Conservation (phyloP, 1,139 yeast species). For the Starmera stellimalicola region DNA sequence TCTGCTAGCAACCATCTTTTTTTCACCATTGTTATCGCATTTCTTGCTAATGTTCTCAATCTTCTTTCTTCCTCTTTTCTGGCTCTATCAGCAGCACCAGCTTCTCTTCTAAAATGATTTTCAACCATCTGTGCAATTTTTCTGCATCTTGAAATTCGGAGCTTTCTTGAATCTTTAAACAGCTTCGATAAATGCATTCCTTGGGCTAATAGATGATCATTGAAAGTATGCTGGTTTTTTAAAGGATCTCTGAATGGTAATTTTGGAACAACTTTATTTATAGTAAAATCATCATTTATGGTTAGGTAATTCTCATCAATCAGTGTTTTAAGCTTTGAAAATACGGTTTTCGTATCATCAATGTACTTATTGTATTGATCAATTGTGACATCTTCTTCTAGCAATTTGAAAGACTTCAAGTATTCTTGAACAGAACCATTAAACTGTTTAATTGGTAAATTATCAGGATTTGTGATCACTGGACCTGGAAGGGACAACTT, state of each 20-base stretch:
- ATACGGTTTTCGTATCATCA: conserved; percentile 32
- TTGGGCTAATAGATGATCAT: conserved; percentile 69
- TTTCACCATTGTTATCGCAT: conserved; percentile 75
- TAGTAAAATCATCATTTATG: conserved; percentile 31
- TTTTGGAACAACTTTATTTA: conserved; percentile 21
- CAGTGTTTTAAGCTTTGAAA: conserved; percentile 44
- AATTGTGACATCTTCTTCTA: conserved; percentile 46
- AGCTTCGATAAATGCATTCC: conserved; percentile 66
- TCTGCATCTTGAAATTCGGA: conserved; percentile 59
- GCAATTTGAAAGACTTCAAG: conserved; percentile 42
- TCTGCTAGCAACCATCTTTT: conserved; percentile 89
- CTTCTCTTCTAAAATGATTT: conserved; percentile 72
- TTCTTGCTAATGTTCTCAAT: conserved; percentile 60
- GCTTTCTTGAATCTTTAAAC: conserved; percentile 56
- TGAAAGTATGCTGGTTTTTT: conserved; percentile 41
- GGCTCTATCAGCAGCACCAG: conserved; percentile 82
- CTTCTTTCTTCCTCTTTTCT: conserved; percentile 62
- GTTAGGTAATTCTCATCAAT: conserved; percentile 38
- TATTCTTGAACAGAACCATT: conserved; percentile 29
- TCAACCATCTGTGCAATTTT: conserved; percentile 79
- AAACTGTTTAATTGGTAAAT: conserved; percentile 36
- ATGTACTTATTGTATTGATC: conserved; percentile 28
- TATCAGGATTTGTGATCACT: conserved; percentile 70
- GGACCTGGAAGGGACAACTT: conserved; percentile 47
- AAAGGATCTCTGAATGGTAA: conserved; percentile 31